phyloP scores from a whole-genome alignment of 2,329 filamentous ascomycete species.

The Trichoderma polysporum region DNA sequence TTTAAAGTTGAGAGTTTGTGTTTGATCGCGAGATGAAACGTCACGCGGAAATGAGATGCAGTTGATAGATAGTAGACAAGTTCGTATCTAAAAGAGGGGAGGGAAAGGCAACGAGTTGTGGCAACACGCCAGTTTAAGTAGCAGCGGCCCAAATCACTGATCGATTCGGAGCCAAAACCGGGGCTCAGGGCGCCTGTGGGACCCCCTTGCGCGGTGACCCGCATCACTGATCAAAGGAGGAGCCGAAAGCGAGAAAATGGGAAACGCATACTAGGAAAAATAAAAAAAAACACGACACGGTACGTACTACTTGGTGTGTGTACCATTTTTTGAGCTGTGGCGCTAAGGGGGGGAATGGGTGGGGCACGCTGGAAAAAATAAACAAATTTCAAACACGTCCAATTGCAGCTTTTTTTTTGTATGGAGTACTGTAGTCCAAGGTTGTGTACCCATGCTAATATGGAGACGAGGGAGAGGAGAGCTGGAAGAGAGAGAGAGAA shows the following conservation, averaged over 20 bases:
- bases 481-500: too few species aligned
- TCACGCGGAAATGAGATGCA: neutral
- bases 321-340: too few species aligned
- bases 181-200: neutral
- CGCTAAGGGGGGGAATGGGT: neutral
- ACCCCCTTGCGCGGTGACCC: neutral
- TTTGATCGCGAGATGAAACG: neutral
- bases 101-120: conserved; percentile 23
- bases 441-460: too few species aligned
- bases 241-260: too few species aligned
- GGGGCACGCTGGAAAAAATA: neutral
- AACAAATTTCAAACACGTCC: conserved; percentile 11
- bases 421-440: too few species aligned
- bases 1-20: neutral
- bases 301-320: neutral
- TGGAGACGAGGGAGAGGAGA: too few species aligned
- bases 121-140: conserved; percentile 41
- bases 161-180: conserved; percentile 26
- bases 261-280: too few species aligned
- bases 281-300: neutral
- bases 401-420: neutral
- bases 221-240: neutral
- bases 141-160: conserved; percentile 38
- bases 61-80: neutral
- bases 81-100: conserved; percentile 24